Base-by-base conservation (phyloP, 2,329 filamentous ascomycete genomes). In the Magnaporthales sp. region DNA sequence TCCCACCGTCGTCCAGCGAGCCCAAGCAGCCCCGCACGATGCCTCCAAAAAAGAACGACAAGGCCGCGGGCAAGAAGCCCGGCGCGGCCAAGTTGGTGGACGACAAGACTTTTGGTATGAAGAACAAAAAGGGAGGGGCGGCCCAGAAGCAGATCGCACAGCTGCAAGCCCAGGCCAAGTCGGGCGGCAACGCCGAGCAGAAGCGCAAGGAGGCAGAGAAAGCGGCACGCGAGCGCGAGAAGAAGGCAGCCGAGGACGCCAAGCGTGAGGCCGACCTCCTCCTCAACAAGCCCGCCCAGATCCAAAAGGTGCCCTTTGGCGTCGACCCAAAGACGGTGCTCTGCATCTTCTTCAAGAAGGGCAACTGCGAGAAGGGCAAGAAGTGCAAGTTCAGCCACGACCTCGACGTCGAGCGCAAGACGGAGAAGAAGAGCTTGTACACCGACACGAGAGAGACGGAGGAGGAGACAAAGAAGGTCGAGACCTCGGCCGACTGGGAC, bases 381-480 rank as follows among this genome's bases (percentile, higher is more conserved):
- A 97, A 96, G 82, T 99, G 95, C 86, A 99, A 98, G 80, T 99
- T 99, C 80, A 90, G 91, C 65, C 95, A 99, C 80, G 94, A 99
- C 75, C 80, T 93, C 69, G 86, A 91, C 32, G 83, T 97, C 54
- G 95, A 96, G 80, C 88, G 95, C 71, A 98, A 97, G 84, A 88
- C 90, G 8, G 90, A 93, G 75, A 99, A 99, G 86, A 93, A 84
- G 80, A 92, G 92, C 77, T 77, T 99, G 70, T 99, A 99, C 79
- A 89, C 90, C 67, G 95, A 99, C 76, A 89, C 84, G 54, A 84
- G 94, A 74, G 87, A 88, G 67, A 85, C 86, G 13, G 91, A 93
- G 66, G 87, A 87, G 38, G 88, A 91, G 66, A 86, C 86, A 70
- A 96, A 95, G 83, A 93, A 95, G 82, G 86, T 87, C 72, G 95